Base-by-base conservation (phyloP, 805 yeast genomes). In the Brettanomyces nanus region DNA sequence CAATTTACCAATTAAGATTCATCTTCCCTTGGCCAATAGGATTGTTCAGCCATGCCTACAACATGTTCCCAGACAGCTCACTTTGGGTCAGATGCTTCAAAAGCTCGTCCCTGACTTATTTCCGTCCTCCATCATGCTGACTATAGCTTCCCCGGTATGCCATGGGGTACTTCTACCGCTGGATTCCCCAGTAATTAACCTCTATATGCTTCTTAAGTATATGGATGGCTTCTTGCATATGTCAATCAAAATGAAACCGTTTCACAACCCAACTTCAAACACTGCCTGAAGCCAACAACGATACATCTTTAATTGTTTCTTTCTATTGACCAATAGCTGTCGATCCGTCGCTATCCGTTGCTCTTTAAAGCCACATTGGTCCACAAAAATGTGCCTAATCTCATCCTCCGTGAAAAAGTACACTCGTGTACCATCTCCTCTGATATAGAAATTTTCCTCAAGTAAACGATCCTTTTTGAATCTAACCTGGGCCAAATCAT, bases 341-440 rank as follows among this genome's bases (percentile, higher is more conserved):
- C 96, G 73, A 63, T 92, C 98, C 1, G 95, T 83, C 1, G 85
- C 97, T 29, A 92, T 80, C 55, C 73, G 80, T 28, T 66, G 72
- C 45, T 84, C 90, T n/a, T 53, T 58, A 52, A 90, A 86, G n/a
- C 50, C 50, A 19, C 54, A 54, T 15, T 66, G 66, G 20, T 60
- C 53, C 13, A 78, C 71, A 56, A 90, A 92, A 3, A 90, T 83
- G 32, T 71, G 65, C 44, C 84, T 68, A 41, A 90, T 61, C 61
- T 92, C 96, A 42, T 90, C 95, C 56, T 90, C 97, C 2, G 95
- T 85, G 65, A 92, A 92, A 64, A 92, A 92, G 58, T 92, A 92
- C 10, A 92, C 98, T 49, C 98, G 70, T 0, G 98, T 92, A 34
- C 98, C 98, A 57, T 92, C 98, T 28, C 98, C 98, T 53, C 98